These are phyloP conservation scores for Monosporascus sp. DNA, from an alignment of 2,329 filamentous ascomycete genomes.

Conservation along the genomic window DNA sequence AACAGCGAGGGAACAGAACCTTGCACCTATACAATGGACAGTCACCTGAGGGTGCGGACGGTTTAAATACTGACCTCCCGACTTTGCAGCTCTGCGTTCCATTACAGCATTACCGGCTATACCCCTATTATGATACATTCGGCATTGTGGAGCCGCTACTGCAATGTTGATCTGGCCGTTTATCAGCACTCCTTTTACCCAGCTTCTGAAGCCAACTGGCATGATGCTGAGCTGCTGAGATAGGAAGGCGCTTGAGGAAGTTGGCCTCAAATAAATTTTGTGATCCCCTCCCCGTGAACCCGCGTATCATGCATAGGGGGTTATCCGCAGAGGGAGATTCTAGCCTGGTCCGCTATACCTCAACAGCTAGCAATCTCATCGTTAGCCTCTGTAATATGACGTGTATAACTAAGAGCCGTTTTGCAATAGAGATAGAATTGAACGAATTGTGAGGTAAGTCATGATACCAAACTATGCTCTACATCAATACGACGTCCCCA, in stretches of 20 bases:
- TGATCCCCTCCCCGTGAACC: not conserved
- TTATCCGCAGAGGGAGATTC: not conserved
- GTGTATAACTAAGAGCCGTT: too few relatives aligned
- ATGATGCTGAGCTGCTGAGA: not conserved
- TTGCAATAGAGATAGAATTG: too few relatives aligned
- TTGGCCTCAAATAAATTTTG: not conserved
- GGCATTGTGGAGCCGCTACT: not conserved
- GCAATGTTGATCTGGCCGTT: not conserved
- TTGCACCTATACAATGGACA: not conserved
- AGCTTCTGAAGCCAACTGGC: not conserved
- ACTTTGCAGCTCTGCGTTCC: not conserved
- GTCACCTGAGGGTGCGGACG: not conserved
- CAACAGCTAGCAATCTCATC: too few relatives aligned
- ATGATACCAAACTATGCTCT: not conserved
- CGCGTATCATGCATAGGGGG: not conserved
- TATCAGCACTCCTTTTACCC: not conserved
- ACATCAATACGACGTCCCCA: not conserved
- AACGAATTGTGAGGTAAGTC: not conserved
- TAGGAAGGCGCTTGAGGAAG: not conserved
- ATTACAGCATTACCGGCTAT: not conserved
- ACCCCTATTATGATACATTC: not conserved
- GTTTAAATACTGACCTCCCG: not conserved
- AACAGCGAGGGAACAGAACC: not conserved
- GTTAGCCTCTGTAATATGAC: too few relatives aligned
- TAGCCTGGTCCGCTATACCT: too few relatives aligned